These are phyloP conservation scores for Trypanosoma avium DNA, from an alignment of 208 protist species.

Conservation along the genomic window DNA sequence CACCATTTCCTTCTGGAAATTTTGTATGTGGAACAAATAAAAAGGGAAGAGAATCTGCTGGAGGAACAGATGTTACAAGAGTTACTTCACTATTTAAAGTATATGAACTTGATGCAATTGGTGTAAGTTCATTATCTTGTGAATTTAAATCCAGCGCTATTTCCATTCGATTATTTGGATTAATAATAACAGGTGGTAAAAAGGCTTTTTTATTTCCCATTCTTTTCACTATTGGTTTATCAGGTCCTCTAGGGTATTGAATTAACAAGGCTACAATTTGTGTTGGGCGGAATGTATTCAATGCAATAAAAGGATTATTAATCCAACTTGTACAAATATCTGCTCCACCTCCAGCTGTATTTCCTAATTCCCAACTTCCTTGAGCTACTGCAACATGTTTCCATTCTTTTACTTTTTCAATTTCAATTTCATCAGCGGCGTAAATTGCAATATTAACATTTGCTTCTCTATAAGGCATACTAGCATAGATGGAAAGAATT, in stretches of 20 bases:
- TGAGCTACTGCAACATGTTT: constrained; percentile 46
- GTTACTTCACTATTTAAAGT: constrained; percentile 53
- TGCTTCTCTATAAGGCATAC: constrained; percentile 73
- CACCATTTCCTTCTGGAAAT: constrained; percentile 66
- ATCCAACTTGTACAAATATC: constrained; percentile 73
- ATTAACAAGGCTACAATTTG: constrained; percentile 72
- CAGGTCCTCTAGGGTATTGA: constrained; percentile 76
- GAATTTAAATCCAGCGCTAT: constrained; percentile 78
- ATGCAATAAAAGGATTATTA: constrained; percentile 87
- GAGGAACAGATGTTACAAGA: constrained; percentile 44
- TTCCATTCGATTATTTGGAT: constrained; percentile 60
- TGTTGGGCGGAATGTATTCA: constrained; percentile 64
- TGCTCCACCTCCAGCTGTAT: constrained; percentile 75
- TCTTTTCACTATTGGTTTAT: constrained; percentile 68
- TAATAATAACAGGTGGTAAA: constrained; percentile 65
- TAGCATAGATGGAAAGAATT: constrained; percentile 71
- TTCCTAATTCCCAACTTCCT: constrained; percentile 80
- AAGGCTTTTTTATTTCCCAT: constrained; percentile 58
- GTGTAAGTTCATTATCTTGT: constrained; percentile 63
- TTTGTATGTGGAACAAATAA: constrained; percentile 82
- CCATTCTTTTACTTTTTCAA: constrained; percentile 77
- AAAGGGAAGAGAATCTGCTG: constrained; percentile 48
- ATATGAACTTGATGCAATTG: constrained; percentile 39
- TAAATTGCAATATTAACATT: constrained; percentile 71
- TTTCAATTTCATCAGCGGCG: constrained; percentile 42